phyloP scores from a whole-genome alignment of 345 rosid genomes.

The Heritiera littoralis region DNA sequence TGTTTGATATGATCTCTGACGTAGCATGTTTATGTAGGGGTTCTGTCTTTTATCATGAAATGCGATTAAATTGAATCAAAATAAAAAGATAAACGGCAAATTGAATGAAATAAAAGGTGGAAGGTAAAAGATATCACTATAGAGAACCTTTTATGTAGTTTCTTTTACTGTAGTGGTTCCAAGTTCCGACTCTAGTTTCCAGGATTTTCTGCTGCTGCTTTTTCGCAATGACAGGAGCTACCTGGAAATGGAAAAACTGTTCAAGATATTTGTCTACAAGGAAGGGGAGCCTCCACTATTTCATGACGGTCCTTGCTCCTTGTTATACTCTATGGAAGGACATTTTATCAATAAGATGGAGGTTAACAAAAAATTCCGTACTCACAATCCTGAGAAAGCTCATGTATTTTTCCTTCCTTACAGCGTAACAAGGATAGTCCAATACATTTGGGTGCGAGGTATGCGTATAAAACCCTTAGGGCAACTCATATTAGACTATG shows the following conservation, averaged over 20 bases:
- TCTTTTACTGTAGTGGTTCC: not conserved
- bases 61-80: too few species aligned
- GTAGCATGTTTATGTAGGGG: too few species aligned
- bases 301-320: conserved; percentile 86
- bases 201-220: not conserved
- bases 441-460: conserved; percentile 55
- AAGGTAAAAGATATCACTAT: too few species aligned
- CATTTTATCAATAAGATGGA: conserved; percentile 61
- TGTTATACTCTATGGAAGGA: conserved; percentile 87
- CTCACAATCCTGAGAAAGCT: conserved; percentile 66
- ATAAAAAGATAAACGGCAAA: too few species aligned
- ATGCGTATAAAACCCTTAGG: conserved; percentile 56
- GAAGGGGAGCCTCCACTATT: conserved; percentile 89
- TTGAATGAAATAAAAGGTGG: too few species aligned
- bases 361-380: conserved; percentile 42
- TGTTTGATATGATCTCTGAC: too few species aligned
- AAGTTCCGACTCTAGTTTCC: not conserved
- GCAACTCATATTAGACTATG: conserved; percentile 60
- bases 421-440: conserved; percentile 78
- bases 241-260: conserved; percentile 81
- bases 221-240: conserved; percentile 60
- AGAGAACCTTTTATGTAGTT: too few species aligned
- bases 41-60: too few species aligned
- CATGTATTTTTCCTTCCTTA: conserved; percentile 77
- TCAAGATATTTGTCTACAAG: conserved; percentile 68